These are phyloP conservation scores for Daldinia decipiens DNA, from an alignment of 495 filamentous ascomycete genomes.

Conservation along the genomic window DNA sequence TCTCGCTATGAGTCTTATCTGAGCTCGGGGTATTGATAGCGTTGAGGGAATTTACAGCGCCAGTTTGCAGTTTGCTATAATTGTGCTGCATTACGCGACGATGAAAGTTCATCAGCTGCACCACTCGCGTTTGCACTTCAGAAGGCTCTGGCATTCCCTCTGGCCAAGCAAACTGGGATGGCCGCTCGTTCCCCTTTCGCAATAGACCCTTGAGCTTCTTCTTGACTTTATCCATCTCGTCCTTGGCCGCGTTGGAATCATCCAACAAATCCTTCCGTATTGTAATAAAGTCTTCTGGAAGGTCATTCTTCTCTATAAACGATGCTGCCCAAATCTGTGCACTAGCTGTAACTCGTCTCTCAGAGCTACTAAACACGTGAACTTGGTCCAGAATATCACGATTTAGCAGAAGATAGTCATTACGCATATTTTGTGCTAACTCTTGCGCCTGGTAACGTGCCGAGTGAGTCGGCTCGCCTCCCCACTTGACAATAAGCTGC, in stretches of 20 bases:
- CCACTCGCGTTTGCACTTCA: slow-evolving; percentile 87
- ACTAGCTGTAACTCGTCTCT: slow-evolving; percentile 91
- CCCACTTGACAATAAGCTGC: slow-evolving; percentile 98
- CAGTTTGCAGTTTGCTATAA: slow-evolving; percentile 76
- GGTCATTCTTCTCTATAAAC: slow-evolving; percentile 87
- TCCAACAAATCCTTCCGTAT: slow-evolving; percentile 94
- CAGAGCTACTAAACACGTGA: slow-evolving; percentile 91
- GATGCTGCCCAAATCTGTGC: slow-evolving; percentile 95
- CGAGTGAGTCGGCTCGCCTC: slow-evolving; percentile 96
- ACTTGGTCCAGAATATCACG: slow-evolving; percentile 90
- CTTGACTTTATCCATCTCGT: slow-evolving; percentile 99
- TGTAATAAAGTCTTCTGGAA: slow-evolving; percentile 83
- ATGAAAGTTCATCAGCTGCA: slow-evolving; percentile 97
- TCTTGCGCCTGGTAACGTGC: slow-evolving; percentile 96
- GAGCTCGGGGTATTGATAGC: slow-evolving; percentile 59
- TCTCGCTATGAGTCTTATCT: slow-evolving; percentile 53
- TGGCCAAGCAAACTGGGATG: slow-evolving; percentile 98
- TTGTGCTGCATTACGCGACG: slow-evolving; percentile 93
- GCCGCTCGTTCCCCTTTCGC: slow-evolving; percentile 85
- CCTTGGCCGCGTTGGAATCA: slow-evolving; percentile 98
- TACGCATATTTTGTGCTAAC: slow-evolving; percentile 92
- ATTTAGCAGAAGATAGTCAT: slow-evolving; percentile 94
- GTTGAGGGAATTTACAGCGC: slow-evolving; percentile 67
- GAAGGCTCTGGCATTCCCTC: slow-evolving; percentile 92
- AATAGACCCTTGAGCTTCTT: slow-evolving; percentile 95